Percentiles rank a stretch among this genome's conserved stretches.
Conservation (phyloP, 352 stramenopile genomes). For the Pythium scleroteichum region DNA sequence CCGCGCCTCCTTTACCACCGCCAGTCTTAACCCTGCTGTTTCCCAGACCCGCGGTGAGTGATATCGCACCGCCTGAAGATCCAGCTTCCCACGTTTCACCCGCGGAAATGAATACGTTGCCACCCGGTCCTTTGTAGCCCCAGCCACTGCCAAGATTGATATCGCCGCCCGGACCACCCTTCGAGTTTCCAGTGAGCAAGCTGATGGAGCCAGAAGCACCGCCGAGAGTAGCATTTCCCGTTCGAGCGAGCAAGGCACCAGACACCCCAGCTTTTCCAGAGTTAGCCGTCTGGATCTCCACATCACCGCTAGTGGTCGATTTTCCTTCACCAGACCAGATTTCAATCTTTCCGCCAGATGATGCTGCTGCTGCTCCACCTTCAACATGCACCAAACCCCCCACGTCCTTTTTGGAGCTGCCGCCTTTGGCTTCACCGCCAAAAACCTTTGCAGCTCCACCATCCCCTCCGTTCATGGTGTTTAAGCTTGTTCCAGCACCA, state of each 20-base stretch:
- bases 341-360: constrained; percentile 67
- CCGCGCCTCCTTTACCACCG: constrained; percentile 59
- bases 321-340: constrained; percentile 49
- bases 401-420: constrained; percentile 39
- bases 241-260: constrained; percentile 69
- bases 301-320: constrained; percentile 64
- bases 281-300: constrained; percentile 59
- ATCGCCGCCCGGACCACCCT: constrained; percentile 68
- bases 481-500: constrained; percentile 51
- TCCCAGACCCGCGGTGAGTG: constrained; percentile 50
- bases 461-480: constrained; percentile 55
- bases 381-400: constrained; percentile 64
- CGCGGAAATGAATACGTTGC: constrained; percentile 69
- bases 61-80: constrained; percentile 51
- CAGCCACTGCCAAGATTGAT: constrained; percentile 79
- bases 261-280: constrained; percentile 80
- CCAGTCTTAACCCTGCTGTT: constrained; percentile 39
- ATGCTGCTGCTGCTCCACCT: constrained; percentile 47
- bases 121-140: constrained; percentile 83
- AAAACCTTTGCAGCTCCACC: constrained; percentile 54
- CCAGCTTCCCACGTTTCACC: constrained; percentile 50
- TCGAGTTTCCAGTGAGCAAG: constrained; percentile 75
- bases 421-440: constrained; percentile 58
- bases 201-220: constrained; percentile 70
- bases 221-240: constrained; percentile 54